These are phyloP conservation scores for Agaricus sinodeliciosus DNA, from an alignment of 768 basidiomycete genomes.

Conservation along the genomic window DNA sequence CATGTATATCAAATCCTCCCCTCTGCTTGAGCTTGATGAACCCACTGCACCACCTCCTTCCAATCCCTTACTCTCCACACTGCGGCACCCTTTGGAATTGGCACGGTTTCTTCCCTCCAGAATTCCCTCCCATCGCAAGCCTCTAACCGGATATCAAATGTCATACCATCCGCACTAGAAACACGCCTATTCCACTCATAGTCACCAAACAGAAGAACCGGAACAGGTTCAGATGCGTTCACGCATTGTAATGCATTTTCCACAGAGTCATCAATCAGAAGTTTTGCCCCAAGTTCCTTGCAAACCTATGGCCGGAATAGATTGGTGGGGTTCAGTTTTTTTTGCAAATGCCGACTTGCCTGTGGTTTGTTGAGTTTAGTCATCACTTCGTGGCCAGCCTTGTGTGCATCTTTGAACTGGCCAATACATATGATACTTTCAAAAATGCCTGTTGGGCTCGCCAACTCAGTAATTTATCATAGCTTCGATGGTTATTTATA, in stretches of 20 bases:
- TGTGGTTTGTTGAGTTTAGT: constrained; percentile 68
- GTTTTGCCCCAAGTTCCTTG: constrained; percentile 48
- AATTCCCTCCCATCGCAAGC: constrained; percentile 43
- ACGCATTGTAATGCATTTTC: constrained; percentile 69
- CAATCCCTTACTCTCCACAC: constrained; percentile 56
- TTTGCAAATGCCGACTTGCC: constrained; percentile 24
- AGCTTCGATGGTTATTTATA: constrained; percentile 13
- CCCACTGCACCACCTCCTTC: constrained; percentile 48
- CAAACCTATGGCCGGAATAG: constrained; percentile 42
- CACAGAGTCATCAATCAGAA: constrained; percentile 76
- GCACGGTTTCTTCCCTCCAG: constrained; percentile 48
- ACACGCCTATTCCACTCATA: constrained; percentile 71
- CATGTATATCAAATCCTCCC: constrained; percentile 4
- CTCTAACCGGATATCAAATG: constrained; percentile 44
- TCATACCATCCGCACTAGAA: constrained; percentile 40
- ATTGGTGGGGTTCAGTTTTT: too few species aligned
- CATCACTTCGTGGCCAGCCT: constrained; percentile 35
- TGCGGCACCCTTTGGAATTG: constrained; percentile 41
- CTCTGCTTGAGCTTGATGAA: constrained; percentile 22
- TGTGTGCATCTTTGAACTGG: constrained; percentile 54
- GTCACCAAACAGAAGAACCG: constrained; percentile 66
- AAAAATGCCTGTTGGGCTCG: constrained; percentile 34
- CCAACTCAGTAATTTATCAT: background rate
- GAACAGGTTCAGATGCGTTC: constrained; percentile 39
- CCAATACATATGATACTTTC: constrained; percentile 66